phyloP scores from a whole-genome alignment of 257 asterid genomes.

The Agastache rugosa region DNA sequence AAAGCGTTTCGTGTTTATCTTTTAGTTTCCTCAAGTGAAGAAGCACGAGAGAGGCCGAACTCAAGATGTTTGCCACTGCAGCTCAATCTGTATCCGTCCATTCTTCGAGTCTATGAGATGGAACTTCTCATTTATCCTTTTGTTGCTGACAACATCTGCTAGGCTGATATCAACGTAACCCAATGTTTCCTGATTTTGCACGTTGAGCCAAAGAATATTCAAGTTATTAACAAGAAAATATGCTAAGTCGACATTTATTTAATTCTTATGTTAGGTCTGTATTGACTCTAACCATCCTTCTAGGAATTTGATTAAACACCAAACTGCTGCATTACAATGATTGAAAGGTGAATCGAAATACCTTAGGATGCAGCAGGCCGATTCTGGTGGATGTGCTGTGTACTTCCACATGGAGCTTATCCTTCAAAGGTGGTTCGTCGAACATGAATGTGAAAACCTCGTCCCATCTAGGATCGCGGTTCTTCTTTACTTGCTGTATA shows the following conservation, averaged over 20 bases:
- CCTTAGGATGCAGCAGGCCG: constrained; percentile 97
- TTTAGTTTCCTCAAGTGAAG: constrained; percentile 1
- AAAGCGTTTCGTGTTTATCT: not conserved
- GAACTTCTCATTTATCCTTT: constrained; percentile 63
- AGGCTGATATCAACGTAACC: constrained; percentile 59
- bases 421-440: constrained; percentile 88
- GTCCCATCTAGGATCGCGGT: constrained; percentile 96
- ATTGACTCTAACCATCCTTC: not conserved
- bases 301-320: constrained; percentile 10
- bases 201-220: constrained; percentile 7
- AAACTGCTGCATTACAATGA: constrained; percentile 16
- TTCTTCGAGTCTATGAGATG: constrained; percentile 70
- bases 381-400: constrained; percentile 81
- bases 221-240: constrained; percentile 2
- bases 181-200: constrained; percentile 54
- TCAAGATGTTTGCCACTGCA: constrained; percentile 68
- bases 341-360: constrained; percentile 36
- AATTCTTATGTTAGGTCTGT: not conserved
- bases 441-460: constrained; percentile 80
- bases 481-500: constrained; percentile 89
- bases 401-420: constrained; percentile 80
- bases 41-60: not conserved
- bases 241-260: not conserved
- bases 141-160: constrained; percentile 61
- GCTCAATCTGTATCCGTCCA: constrained; percentile 61